Percentiles rank a stretch among this genome's conserved stretches.
Evolutionary conservation across 495 filamentous ascomycete species (phyloP).

Genomic region (Podospora fimiseda): DNA sequence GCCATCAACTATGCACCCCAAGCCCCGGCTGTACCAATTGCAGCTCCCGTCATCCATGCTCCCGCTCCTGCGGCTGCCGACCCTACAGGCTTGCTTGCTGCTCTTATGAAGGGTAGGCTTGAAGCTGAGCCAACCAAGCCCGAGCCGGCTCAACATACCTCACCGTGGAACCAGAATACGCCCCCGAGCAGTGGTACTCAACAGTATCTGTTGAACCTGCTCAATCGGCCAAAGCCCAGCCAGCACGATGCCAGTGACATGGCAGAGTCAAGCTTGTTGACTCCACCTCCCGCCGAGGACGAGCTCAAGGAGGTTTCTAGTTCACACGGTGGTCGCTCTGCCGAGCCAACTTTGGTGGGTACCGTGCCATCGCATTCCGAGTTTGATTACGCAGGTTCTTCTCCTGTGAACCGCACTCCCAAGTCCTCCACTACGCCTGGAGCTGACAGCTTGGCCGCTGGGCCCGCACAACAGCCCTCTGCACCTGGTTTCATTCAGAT

Average conservation of each 20-base stretch:
- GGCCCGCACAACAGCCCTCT: slow-evolving; percentile 18
- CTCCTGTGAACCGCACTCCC: slow-evolving; percentile 34
- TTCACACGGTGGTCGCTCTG: slow-evolving; percentile 16
- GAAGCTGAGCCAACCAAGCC: slow-evolving; percentile 35
- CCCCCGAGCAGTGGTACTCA: slow-evolving; percentile 41
- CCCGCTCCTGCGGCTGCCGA: slow-evolving; percentile 41
- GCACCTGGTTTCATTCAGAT: slow-evolving; percentile 28
- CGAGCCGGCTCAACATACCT: slow-evolving; percentile 23
- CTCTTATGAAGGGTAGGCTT: slow-evolving; percentile 45
- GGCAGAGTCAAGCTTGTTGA: slow-evolving; percentile 34
- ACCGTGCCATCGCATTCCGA: slow-evolving; percentile 27
- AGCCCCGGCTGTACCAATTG: slow-evolving; percentile 8
- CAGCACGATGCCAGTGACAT: slow-evolving; percentile 41
- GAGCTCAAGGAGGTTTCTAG: slow-evolving; percentile 15
- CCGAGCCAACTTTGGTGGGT: slow-evolving; percentile 23
- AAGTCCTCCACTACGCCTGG: slow-evolving; percentile 38
- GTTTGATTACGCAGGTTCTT: slow-evolving; percentile 30
- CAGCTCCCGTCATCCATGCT: slow-evolving; percentile 37
- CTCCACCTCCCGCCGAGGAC: slow-evolving; percentile 32
- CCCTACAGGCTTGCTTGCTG: slow-evolving; percentile 45
- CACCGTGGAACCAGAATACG: slow-evolving; percentile 35
- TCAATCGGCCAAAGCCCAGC: slow-evolving; percentile 48
- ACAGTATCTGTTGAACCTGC: slow-evolving; percentile 45
- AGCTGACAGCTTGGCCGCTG: slow-evolving; percentile 17
- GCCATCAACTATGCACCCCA: slow-evolving; percentile 12